phyloP scores from a whole-genome alignment of 257 asterid genomes.

The Voacanga thouarsii region DNA sequence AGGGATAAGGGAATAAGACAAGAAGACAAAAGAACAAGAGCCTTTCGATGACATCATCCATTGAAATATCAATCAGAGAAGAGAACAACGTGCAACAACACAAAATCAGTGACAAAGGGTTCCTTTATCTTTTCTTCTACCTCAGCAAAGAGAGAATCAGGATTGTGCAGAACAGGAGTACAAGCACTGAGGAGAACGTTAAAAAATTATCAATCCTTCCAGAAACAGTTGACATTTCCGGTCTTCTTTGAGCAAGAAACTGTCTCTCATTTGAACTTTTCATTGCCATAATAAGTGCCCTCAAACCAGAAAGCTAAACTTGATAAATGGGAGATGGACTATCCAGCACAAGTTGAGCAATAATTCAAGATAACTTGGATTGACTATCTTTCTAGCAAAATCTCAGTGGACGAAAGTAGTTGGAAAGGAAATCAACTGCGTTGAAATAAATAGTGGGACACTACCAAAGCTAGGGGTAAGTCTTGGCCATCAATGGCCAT shows the following conservation, averaged over 20 bases:
- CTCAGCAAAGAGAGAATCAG: slow-evolving; percentile 16
- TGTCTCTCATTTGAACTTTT: slow-evolving; percentile 10
- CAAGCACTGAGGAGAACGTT: slow-evolving; percentile 1
- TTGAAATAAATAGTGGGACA: neutral
- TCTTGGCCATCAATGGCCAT: neutral
- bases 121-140: slow-evolving; percentile 18
- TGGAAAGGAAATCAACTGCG: slow-evolving; percentile 20
- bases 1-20: slow-evolving; percentile 42
- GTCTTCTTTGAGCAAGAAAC: neutral
- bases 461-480: neutral
- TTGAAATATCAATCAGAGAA: slow-evolving; percentile 24
- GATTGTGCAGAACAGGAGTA: neutral
- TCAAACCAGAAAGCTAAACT: slow-evolving; percentile 39
- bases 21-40: slow-evolving; percentile 38
- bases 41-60: slow-evolving; percentile 31
- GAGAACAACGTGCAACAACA: slow-evolving; percentile 16
- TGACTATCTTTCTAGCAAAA: slow-evolving; percentile 41
- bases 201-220: slow-evolving; percentile 5
- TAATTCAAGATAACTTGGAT: slow-evolving; percentile 28
- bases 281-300: neutral
- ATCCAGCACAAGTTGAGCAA: slow-evolving; percentile 25
- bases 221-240: slow-evolving; percentile 15
- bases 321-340: slow-evolving; percentile 22
- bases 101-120: neutral
- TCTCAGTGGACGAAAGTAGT: slow-evolving; percentile 67